phyloP scores from a whole-genome alignment of 2,329 filamentous ascomycete genomes.

The Xylaria digitata region DNA sequence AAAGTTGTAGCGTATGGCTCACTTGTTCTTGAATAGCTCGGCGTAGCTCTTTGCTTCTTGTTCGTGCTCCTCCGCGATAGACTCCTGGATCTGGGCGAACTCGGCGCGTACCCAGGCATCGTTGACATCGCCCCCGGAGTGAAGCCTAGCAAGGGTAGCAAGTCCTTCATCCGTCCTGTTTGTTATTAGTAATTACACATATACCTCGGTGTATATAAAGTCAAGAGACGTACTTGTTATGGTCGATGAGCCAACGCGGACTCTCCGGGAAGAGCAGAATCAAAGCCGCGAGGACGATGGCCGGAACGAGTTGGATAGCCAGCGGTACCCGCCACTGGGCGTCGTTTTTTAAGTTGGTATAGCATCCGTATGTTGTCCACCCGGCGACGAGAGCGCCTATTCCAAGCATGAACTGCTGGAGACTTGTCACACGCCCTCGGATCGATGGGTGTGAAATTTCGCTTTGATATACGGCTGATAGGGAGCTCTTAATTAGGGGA shows the following conservation, averaged over 20 bases:
- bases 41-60: conserved; percentile 75
- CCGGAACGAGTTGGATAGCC: conserved; percentile 78
- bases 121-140: conserved; percentile 72
- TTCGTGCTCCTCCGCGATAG: conserved; percentile 73
- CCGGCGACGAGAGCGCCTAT: conserved; percentile 77
- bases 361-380: conserved; percentile 76
- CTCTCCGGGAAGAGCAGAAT: conserved; percentile 79
- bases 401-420: conserved; percentile 87
- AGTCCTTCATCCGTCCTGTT: conserved; percentile 72
- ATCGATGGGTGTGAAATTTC: conserved; percentile 84
- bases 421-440: conserved; percentile 76
- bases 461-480: conserved; percentile 74
- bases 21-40: conserved; percentile 73
- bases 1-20: conserved; percentile 11
- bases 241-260: conserved; percentile 79
- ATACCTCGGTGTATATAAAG: not conserved
- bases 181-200: not conserved
- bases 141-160: conserved; percentile 73
- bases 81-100: conserved; percentile 73
- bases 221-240: conserved; percentile 56
- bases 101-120: conserved; percentile 79
- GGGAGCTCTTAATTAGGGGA: conserved; percentile 17
- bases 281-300: conserved; percentile 70
- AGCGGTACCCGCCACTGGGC: conserved; percentile 67
- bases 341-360: conserved; percentile 47